Conservation (phyloP, 306 rosid species). For the Macrotyloma uniflorum region DNA sequence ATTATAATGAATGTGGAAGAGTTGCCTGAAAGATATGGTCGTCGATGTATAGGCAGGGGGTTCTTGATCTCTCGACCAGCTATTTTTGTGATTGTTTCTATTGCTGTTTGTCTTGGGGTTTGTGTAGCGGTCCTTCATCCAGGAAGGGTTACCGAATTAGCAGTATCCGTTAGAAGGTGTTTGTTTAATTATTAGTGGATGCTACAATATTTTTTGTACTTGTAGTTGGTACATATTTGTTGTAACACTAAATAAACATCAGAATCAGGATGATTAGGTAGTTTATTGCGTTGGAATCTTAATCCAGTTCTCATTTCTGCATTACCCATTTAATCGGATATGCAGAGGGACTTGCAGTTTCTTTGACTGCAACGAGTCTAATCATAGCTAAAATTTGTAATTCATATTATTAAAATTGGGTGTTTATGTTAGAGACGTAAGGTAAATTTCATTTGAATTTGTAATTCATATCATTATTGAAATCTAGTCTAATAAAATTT, state of each 20-base stretch:
- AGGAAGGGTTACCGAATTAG: slow-evolving; percentile 71
- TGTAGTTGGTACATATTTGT: slow-evolving; percentile 47
- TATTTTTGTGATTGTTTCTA: slow-evolving; percentile 55
- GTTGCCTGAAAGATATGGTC: slow-evolving; percentile 42
- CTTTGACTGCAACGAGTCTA: neutral
- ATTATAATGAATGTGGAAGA: slow-evolving; percentile 51
- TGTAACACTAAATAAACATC: slow-evolving; percentile 44
- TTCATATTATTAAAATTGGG: neutral
- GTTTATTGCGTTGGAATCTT: slow-evolving; percentile 21
- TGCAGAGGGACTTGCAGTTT: neutral
- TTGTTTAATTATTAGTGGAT: slow-evolving; percentile 51
- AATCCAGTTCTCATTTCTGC: slow-evolving; percentile 31
- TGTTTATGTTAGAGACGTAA: neutral
- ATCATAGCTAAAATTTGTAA: neutral
- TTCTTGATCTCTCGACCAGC: slow-evolving; percentile 50
- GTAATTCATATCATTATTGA: no score
- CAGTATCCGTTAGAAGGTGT: slow-evolving; percentile 82
- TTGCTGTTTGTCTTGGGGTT: slow-evolving; percentile 72
- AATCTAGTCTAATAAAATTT: no score
- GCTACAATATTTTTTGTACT: slow-evolving; percentile 18
- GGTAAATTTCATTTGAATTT: no score
- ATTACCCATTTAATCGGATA: slow-evolving; percentile 8
- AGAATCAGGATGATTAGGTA: neutral
- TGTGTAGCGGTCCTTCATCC: slow-evolving; percentile 81
- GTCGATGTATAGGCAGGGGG: slow-evolving; percentile 40